Base-by-base conservation (phyloP, 305 asterid genomes). In the Rubia occidens region DNA sequence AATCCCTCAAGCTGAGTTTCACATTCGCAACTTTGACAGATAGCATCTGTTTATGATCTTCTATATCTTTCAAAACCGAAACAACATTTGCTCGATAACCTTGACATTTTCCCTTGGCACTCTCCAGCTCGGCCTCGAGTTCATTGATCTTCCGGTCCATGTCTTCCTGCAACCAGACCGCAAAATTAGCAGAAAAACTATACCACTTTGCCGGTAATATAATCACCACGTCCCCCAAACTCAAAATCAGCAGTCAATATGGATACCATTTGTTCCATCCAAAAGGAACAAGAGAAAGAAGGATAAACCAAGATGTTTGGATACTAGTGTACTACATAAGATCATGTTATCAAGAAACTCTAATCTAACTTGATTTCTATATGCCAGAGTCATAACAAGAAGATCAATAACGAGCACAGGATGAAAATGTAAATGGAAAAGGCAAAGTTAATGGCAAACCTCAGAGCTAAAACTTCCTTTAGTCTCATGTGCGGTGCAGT, bases 11-110 rank as follows among this genome's bases (percentile, higher is more conserved):
- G 86, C 87, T 80, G 73, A 87, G 87, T 84, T 90, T 88, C 63
- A 88, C 83, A 80, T 79, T 87, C 70, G 88, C 83, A 24, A 90
- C 96, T 83, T 87, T 87, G 70, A 87, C 62, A 10, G 96, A 87
- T 47, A 93, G 71, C 43, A 86, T 88, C 66, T 85, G 96, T 74
- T 89, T 93, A 74, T 93, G 96, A 74, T 81, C 96, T 74, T 93
- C 97, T 58, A 93, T 77, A 77, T 93, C 96, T 89, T 87, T 88
- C 83, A 93, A 74, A 75, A 90, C 89, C 8, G 95, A 79, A 10
- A 90, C 80, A 72, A 93, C 89, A 77, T 87, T 93, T 40, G 85
- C 79, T 21, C 88, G 91, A 72, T 93, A 93, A 53, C 79, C 90
- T 76, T 93, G 95, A 80, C 95, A 86, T 73, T 84, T 90, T 66